phyloP scores from a whole-genome alignment of 2,329 filamentous ascomycete genomes.

The Acrodontium crateriforme region DNA sequence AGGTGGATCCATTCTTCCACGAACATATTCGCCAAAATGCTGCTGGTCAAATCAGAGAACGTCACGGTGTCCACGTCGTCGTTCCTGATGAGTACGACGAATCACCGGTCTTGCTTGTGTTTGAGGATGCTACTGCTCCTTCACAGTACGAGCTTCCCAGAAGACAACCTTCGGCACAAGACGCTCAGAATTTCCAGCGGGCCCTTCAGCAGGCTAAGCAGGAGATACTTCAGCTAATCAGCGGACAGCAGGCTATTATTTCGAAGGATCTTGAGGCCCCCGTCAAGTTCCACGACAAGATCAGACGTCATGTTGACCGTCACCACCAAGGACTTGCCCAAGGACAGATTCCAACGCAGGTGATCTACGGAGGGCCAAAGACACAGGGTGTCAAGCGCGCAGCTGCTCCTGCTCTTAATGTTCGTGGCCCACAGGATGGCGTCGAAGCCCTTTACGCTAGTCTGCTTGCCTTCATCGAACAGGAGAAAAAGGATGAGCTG shows the following conservation, averaged over 20 bases:
- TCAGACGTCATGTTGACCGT: conserved; percentile 43
- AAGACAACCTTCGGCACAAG: conserved; percentile 40
- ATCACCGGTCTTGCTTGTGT: conserved; percentile 55
- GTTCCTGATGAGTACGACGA: conserved; percentile 51
- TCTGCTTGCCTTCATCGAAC: conserved; percentile 64
- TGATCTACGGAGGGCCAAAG: conserved; percentile 34
- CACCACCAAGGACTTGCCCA: conserved; percentile 38
- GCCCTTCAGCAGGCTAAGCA: conserved; percentile 45
- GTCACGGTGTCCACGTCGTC: conserved; percentile 60
- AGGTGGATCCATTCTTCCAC: conserved; percentile 69
- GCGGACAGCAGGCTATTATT: conserved; percentile 41
- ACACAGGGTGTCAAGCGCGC: conserved; percentile 31
- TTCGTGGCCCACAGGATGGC: conserved; percentile 61
- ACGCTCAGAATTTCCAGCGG: conserved; percentile 43
- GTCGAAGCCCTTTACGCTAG: conserved; percentile 61
- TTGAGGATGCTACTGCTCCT: conserved; percentile 48
- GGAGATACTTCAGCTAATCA: conserved; percentile 39
- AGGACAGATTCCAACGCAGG: conserved; percentile 43
- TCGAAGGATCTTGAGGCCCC: conserved; percentile 41
- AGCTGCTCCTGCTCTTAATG: conserved; percentile 41
- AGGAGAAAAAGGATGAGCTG: conserved; percentile 84
- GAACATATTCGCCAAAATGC: conserved; percentile 54
- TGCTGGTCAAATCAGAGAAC: conserved; percentile 47
- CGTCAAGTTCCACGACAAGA: conserved; percentile 50
- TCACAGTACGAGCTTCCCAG: conserved; percentile 41